These are phyloP conservation scores for Clavispora fructus DNA, from an alignment of 805 yeast species.

Conservation along the genomic window DNA sequence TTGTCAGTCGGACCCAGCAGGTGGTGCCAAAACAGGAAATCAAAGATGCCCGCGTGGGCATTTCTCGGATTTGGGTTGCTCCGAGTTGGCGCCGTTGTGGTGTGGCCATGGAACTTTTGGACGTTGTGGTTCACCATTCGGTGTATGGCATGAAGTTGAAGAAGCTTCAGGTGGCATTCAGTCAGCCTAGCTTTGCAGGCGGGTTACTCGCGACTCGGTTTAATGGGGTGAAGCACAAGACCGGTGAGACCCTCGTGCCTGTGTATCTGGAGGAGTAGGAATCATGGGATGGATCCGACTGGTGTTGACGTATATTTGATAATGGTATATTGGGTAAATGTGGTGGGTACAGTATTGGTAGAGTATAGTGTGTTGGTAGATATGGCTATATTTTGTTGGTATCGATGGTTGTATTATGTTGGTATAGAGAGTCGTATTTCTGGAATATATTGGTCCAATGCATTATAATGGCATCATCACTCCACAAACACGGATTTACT, in stretches of 20 bases:
- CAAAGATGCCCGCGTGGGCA: constrained; percentile 27
- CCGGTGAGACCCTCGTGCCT: constrained; percentile 47
- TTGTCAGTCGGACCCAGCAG: constrained; percentile 48
- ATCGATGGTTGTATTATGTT: no score
- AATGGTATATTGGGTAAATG: no score
- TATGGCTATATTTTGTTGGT: no score
- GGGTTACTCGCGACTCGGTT: constrained; percentile 51
- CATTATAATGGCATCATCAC: neutral
- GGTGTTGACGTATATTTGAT: no score
- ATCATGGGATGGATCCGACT: no score
- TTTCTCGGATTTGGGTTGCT: constrained; percentile 42
- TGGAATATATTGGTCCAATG: no score
- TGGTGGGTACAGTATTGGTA: no score
- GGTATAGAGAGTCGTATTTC: no score
- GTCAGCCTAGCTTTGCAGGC: constrained; percentile 68
- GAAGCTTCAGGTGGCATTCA: constrained; percentile 52
- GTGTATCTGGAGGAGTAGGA: constrained; percentile 34
- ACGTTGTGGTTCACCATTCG: constrained; percentile 38
- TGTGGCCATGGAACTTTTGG: constrained; percentile 42
- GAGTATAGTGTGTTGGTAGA: no score
- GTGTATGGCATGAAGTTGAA: constrained; percentile 46
- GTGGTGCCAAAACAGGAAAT: constrained; percentile 44
- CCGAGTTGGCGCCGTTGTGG: constrained; percentile 45
- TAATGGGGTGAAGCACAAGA: constrained; percentile 51
- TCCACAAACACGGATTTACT: constrained; percentile 15